Evolutionary conservation across 805 yeast genomes (phyloP).

Genomic region (Kuraishia ogatae): DNA sequence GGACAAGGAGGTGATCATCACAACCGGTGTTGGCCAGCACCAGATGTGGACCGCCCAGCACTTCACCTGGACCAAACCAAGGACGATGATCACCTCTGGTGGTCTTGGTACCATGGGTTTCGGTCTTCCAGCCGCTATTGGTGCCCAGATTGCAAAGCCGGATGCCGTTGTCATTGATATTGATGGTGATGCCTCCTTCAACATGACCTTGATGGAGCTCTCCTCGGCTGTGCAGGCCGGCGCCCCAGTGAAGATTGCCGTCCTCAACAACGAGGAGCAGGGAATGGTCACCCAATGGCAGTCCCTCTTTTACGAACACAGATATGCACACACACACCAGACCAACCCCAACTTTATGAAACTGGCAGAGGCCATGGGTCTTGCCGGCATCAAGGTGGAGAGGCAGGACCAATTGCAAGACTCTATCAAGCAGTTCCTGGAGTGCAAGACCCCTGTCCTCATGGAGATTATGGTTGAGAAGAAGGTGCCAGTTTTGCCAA

Average conservation of each 20-base stretch:
- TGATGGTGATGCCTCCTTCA: constrained; percentile 99
- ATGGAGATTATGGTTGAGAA: constrained; percentile 86
- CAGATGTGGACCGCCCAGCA: constrained; percentile 99
- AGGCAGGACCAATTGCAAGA: constrained; percentile 57
- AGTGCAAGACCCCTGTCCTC: constrained; percentile 73
- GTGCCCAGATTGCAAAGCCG: constrained; percentile 95
- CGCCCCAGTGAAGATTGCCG: constrained; percentile 83
- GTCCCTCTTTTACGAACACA: constrained; percentile 90
- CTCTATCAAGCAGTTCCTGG: constrained; percentile 62
- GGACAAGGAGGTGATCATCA: constrained; percentile 71
- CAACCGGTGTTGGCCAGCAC: constrained; percentile 99
- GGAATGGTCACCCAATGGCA: constrained; percentile 99
- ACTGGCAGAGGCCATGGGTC: constrained; percentile 90
- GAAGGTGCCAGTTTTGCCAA: constrained; percentile 94
- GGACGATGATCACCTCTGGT: constrained; percentile 95
- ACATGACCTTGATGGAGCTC: constrained; percentile 92
- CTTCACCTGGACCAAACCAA: constrained; percentile 88
- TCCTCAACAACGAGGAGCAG: constrained; percentile 95
- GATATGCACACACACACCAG: constrained; percentile 98
- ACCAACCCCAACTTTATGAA: constrained; percentile 88
- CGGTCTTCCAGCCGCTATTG: constrained; percentile 96
- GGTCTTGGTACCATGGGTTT: constrained; percentile 99
- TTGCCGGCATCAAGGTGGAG: constrained; percentile 69
- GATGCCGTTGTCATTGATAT: constrained; percentile 93
- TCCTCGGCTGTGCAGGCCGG: constrained; percentile 90